phyloP scores from a whole-genome alignment of 2,329 filamentous ascomycete species.

The Fusarium protoensiforme region DNA sequence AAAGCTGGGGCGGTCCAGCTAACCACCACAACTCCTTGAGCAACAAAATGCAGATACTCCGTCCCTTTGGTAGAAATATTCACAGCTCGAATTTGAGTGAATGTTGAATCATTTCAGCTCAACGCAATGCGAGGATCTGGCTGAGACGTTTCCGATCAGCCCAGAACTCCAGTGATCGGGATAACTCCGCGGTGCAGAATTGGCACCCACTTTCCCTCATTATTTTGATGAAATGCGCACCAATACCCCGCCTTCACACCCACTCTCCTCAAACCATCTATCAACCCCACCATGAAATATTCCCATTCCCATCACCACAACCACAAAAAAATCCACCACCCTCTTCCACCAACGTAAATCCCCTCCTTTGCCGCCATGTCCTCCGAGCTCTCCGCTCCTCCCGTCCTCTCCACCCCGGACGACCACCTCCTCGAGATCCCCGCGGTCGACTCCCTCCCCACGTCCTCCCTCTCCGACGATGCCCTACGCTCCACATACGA shows the following conservation, averaged over 20 bases:
- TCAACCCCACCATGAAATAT: constrained; percentile 36
- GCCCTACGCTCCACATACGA: constrained; percentile 85
- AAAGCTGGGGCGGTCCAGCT: background rate
- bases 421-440: constrained; percentile 67
- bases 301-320: constrained; percentile 17
- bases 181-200: background rate
- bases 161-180: background rate
- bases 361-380: constrained; percentile 51
- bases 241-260: constrained; percentile 46
- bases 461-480: constrained; percentile 64
- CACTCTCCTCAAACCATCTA: constrained; percentile 22
- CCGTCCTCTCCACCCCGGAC: constrained; percentile 73
- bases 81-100: background rate
- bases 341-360: background rate
- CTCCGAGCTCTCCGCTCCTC: constrained; percentile 61
- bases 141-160: background rate
- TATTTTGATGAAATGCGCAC: constrained; percentile 23
- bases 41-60: background rate
- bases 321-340: constrained; percentile 4
- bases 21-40: background rate
- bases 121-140: background rate
- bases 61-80: background rate
- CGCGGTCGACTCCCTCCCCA: constrained; percentile 48
- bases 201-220: background rate
- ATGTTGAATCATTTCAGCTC: too few species aligned